phyloP scores from a whole-genome alignment of 2,329 filamentous ascomycete genomes.

The Penicillium sp. region DNA sequence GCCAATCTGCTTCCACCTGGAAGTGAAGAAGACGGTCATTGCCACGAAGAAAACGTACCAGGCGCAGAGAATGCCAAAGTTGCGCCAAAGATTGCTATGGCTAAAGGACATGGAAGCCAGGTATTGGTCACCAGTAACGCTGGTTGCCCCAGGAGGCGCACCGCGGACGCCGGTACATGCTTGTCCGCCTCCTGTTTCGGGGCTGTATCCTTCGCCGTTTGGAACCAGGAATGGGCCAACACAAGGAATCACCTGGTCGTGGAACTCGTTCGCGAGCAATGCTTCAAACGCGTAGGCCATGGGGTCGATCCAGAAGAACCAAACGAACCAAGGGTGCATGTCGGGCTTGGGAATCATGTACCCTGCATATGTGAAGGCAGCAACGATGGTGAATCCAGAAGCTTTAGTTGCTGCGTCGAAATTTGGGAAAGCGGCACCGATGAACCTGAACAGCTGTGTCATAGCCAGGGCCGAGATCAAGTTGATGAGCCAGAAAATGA shows the following conservation, averaged over 20 bases:
- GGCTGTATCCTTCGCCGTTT: neutral
- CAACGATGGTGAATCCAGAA: neutral
- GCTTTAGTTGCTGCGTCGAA: neutral
- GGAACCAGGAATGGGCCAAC: neutral
- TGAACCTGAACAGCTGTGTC: slow-evolving; percentile 39
- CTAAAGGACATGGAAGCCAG: neutral
- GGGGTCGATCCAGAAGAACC: neutral
- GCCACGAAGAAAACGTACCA: neutral
- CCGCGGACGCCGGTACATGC: neutral
- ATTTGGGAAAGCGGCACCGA: neutral
- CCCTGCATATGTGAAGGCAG: neutral
- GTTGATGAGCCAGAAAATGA: slow-evolving; percentile 41
- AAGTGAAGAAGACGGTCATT: neutral
- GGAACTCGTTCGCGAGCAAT: neutral
- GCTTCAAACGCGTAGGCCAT: neutral
- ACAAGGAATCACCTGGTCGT: neutral
- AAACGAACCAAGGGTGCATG: neutral
- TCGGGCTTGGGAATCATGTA: neutral
- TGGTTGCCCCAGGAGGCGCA: neutral
- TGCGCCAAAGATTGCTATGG: neutral
- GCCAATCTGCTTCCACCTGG: neutral
- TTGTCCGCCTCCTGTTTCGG: slow-evolving; percentile 58
- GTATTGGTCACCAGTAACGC: neutral
- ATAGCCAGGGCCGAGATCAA: too few relatives aligned
- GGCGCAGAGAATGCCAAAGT: neutral